Base-by-base conservation (phyloP, 2,329 filamentous ascomycete species). In the Talaromyces sp. region DNA sequence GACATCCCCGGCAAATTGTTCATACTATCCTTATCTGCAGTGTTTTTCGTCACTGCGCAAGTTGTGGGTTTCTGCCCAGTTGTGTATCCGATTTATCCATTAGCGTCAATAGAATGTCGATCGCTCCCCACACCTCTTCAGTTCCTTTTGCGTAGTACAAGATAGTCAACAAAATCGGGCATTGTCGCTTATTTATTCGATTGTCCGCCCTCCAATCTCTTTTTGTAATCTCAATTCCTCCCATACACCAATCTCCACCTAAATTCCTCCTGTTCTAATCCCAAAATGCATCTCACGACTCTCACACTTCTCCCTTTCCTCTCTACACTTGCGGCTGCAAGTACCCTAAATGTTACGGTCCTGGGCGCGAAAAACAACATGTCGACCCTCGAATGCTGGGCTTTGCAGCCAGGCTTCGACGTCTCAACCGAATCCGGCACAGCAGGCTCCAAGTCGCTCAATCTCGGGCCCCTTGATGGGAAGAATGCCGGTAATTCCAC, bases 351-450 rank as follows among this genome's bases (percentile, higher is more conserved):
- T 57, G 54, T 80, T 47, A 80, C 77, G 3, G 70, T 76, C 16
- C 54, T 79, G 22, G 62, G 61, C 39, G 71, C 70, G 1, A 60
- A 55, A 14, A 64, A 74, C 48, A 71, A 72, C 49, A 63, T 64
- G 4, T 80, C 77, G 8, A 68, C 67, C 7, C 58, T 80, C 4
- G 74, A 79, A 63, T 80, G 77, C 70, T 80, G 77, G 77, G 70
- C 76, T 51, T 58, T 80, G 7, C 56, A 66, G 9, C 58, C 67
- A 3, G 70, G 70, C 11, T 76, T 76, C 49, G 27, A 61, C n/a
- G 60, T 56, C 1, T 70, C 72, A 8, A 50, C 62, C 6, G 48
- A 63, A n/a, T 49, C 70, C 6, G 75, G 75, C 2, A 68, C 65
- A 2, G 29, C 61, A 1, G 74, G 75, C 3, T 55, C 72, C 1